Evolutionary conservation across 352 stramenopile species (phyloP).

Genomic region (Stramenopiles sp.): DNA sequence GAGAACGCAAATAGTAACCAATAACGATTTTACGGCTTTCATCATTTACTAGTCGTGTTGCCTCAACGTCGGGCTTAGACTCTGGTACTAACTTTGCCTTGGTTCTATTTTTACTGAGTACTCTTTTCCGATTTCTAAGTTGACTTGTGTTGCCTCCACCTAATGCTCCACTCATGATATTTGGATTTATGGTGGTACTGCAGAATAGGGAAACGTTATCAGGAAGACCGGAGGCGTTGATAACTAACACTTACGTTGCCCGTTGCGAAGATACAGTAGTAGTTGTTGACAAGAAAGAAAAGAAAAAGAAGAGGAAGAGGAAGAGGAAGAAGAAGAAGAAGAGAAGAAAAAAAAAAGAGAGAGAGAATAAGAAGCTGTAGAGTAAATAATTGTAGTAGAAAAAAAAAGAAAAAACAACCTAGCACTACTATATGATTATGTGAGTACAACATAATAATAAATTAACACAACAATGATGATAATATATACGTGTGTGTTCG

Average conservation of each 20-base stretch:
- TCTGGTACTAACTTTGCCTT: neutral
- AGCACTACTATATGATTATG: too few species aligned
- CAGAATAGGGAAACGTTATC: neutral
- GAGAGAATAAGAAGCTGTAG: too few species aligned
- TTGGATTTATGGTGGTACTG: neutral
- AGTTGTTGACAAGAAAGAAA: neutral
- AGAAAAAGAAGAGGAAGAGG: neutral
- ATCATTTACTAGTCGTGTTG: neutral
- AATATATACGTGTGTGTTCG: too few species aligned
- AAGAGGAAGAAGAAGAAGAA: neutral
- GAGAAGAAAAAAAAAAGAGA: neutral
- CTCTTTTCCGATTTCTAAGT: too few species aligned
- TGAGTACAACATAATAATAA: too few species aligned
- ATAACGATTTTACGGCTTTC: neutral
- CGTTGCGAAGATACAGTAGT: neutral
- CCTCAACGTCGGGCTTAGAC: neutral
- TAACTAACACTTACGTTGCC: too few species aligned
- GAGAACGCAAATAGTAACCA: conserved; percentile 4
- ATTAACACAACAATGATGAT: too few species aligned
- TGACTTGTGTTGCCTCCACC: too few species aligned
- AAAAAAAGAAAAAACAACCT: too few species aligned
- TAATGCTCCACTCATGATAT: neutral
- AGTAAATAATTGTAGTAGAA: too few species aligned
- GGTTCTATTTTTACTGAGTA: too few species aligned
- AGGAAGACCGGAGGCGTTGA: neutral